Percentiles rank a stretch among this genome's conserved stretches.
Evolutionary conservation across 805 yeast species (phyloP).

Genomic region (Debaryomyces castellii): DNA sequence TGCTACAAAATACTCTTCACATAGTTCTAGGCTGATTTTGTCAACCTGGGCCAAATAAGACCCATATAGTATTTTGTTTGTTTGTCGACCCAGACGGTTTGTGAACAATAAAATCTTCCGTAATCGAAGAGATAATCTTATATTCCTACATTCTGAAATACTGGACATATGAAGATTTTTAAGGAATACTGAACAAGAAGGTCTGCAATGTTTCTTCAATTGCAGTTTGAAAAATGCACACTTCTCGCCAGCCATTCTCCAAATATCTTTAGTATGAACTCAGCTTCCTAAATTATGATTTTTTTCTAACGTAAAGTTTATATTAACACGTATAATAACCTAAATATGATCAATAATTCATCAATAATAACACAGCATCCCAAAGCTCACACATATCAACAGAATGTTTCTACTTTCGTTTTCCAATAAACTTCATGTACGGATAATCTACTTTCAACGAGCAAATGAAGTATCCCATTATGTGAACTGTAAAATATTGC

Average conservation of each 20-base stretch:
- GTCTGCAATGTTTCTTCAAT: too few species aligned
- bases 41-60: too few species aligned
- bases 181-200: background rate
- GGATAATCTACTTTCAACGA: background rate
- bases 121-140: too few species aligned
- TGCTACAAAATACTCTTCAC: too few species aligned
- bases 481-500: background rate
- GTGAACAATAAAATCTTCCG: too few species aligned
- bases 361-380: background rate
- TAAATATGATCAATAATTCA: conserved; percentile 1
- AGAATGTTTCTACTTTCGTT: too few species aligned
- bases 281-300: too few species aligned
- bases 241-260: background rate
- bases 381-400: background rate
- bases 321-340: conserved; percentile 2
- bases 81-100: too few species aligned
- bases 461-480: background rate
- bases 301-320: background rate
- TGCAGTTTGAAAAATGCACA: too few species aligned
- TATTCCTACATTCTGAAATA: background rate
- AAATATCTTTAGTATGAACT: too few species aligned
- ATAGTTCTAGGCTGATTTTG: too few species aligned
- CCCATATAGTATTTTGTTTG: too few species aligned
- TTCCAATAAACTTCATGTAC: background rate
- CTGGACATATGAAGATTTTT: background rate